Evolutionary conservation across 2,329 filamentous ascomycete genomes (phyloP), one percentile per base, ranked within the genome.

Genomic region (Monosporascus sp.): DNA sequence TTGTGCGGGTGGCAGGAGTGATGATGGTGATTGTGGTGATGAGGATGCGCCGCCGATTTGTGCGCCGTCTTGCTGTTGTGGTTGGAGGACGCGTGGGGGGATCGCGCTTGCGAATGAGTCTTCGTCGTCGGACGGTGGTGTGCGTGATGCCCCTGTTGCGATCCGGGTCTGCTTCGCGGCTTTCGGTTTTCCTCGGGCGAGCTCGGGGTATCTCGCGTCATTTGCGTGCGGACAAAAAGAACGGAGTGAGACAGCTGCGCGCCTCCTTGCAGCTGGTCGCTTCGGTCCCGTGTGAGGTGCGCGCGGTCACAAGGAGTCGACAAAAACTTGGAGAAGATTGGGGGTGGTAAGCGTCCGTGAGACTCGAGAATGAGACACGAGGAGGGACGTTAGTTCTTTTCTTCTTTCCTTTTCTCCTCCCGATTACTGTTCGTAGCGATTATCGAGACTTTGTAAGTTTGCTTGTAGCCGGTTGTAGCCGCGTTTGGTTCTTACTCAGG

Each of bases 151-250:
- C 56, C 62, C 6, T 60, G 57, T 44, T 61, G 64, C 24, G 65
- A 65, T 9, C 58, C 49, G 11, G 64, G 56, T 52, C 63, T 60
- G 55, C 58, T 63, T 54, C 48, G 61, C 56, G 57, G 49, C 60
- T 53, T 63, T 58, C 57, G 63, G 52, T 44, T 58, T 37, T 66
- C 62, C 55, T 68, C 66, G 53, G 61, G 62, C 56, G 64, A 58
- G 55, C 60, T 58, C 49, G 61, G 60, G 50, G 53, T 65, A 48
- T 58, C 61, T 58, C 60, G 64, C 58, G 65, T 67, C 65, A 68
- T 68, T 58, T 56, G 58, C 56, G 55, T 35, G 11, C 11, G 22
- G 27, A 40, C 27, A 38, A 52, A 27, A 35, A 35, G 22, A 26
- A n/a, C 3, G 6, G 6, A 43, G 9, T 43, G 40, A 43, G 40